Base-by-base conservation (phyloP, 1,139 yeast genomes). In the Candida sanyaensis region DNA sequence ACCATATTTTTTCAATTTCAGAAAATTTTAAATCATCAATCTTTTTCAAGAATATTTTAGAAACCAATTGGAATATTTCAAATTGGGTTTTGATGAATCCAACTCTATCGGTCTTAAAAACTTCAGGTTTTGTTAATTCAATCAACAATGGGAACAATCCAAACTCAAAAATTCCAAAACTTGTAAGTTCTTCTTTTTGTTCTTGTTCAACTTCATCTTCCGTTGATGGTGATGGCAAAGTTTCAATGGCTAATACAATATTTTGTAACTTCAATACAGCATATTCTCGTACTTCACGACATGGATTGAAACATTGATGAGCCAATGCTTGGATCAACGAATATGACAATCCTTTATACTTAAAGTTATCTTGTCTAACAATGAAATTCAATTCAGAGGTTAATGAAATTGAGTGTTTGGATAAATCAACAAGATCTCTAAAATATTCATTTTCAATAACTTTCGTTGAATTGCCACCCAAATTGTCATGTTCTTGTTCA, bases 291-390 rank as follows among this genome's bases (percentile, higher is more conserved):
- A 91, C 74, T 60, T 87, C 91, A 33, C 89, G 76, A 62, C 96
- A 88, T 8, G 96, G 96, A 58, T 90, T 91, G 63, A 88, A 80
- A 62, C 97, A 88, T 65, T 91, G 97, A 57, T 87, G 92, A 0
- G 95, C 90, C 50, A 91, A 73, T 0, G 95, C 93, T 61, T 88
- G 93, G 29, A 86, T 71, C 50, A 86, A 67, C 1, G 92, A 85
- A 55, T 84, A 81, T 50, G 80, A 69, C 33, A 68, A 56, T n/a
- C 70, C 72, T 17, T 69, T 65, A 10, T 60, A 63, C 17, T 59
- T 60, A 50, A 71, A 69, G 3, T 55, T 58, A 3, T 58, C 53
- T 3, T 58, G 49, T n/a, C 61, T 57, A 5, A 71, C 57, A 9
- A 69, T 56, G 2, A 66, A 60, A 12, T 80, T 55, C 48, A 86